Conservation (phyloP, 2,329 filamentous ascomycete genomes). For the Thielaviopsis punctulata region DNA sequence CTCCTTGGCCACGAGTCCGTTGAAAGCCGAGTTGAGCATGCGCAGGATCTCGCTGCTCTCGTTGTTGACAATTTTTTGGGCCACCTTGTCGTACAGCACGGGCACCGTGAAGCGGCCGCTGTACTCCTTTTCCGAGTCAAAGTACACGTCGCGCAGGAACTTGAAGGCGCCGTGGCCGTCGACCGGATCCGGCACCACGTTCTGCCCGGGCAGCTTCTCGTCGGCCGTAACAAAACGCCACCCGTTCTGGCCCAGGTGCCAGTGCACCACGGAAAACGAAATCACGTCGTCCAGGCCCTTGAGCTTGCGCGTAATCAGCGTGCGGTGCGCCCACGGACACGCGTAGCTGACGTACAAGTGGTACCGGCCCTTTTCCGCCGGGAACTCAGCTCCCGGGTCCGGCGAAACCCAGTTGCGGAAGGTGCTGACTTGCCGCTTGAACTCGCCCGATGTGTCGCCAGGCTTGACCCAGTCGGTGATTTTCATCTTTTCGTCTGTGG, state of each 20-base stretch:
- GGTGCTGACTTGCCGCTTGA: slow-evolving; percentile 70
- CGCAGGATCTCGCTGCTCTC: slow-evolving; percentile 86
- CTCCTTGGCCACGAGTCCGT: slow-evolving; percentile 45
- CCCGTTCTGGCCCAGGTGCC: slow-evolving; percentile 54
- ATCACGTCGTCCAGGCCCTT: slow-evolving; percentile 86
- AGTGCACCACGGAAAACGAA: slow-evolving; percentile 68
- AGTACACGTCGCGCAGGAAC: slow-evolving; percentile 66
- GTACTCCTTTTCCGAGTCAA: slow-evolving; percentile 54
- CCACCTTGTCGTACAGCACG: slow-evolving; percentile 65
- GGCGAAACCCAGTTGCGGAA: slow-evolving; percentile 71
- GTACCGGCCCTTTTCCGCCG: slow-evolving; percentile 75
- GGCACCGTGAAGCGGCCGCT: slow-evolving; percentile 73
- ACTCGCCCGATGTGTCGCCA: slow-evolving; percentile 68
- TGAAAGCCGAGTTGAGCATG: slow-evolving; percentile 67
- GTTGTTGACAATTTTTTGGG: slow-evolving; percentile 68
- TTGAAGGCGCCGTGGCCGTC: slow-evolving; percentile 52
- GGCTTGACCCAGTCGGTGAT: slow-evolving; percentile 77
- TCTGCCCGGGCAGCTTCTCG: slow-evolving; percentile 36
- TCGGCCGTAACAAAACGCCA: slow-evolving; percentile 67
- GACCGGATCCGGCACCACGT: slow-evolving; percentile 50
- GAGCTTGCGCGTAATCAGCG: slow-evolving; percentile 71
- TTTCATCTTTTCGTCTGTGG: neutral
- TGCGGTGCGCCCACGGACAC: slow-evolving; percentile 84
- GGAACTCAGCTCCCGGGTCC: slow-evolving; percentile 55
- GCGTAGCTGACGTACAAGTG: slow-evolving; percentile 92